phyloP scores from a whole-genome alignment of 805 yeast genomes.

The Metschnikowia hibisci region DNA sequence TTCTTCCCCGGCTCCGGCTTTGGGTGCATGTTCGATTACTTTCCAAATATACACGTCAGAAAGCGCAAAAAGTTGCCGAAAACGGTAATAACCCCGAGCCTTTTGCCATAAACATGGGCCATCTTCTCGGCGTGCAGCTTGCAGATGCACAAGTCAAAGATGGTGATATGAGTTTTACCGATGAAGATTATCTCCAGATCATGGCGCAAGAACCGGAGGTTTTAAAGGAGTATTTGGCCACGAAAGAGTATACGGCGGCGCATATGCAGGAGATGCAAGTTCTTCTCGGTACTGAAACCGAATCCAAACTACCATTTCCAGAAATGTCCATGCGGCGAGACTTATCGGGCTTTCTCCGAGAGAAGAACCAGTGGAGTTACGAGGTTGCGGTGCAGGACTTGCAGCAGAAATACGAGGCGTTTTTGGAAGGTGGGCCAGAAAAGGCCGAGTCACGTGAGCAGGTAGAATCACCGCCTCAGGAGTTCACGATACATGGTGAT shows the following conservation, averaged over 20 bases:
- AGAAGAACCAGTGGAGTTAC: not conserved
- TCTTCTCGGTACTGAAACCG: not conserved
- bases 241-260: slow-evolving; percentile 22
- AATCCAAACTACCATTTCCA: not conserved
- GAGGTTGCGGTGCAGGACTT: not conserved
- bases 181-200: slow-evolving; percentile 26
- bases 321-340: slow-evolving; percentile 2
- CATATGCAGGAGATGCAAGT: slow-evolving; percentile 24
- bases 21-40: slow-evolving; percentile 11
- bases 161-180: slow-evolving; percentile 8
- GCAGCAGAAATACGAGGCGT: not conserved
- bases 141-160: not conserved
- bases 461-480: not conserved
- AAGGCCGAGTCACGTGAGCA: not conserved
- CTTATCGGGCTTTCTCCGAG: not conserved
- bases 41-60: slow-evolving; percentile 24
- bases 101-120: not conserved
- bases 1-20: slow-evolving; percentile 13
- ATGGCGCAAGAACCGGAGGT: slow-evolving; percentile 21
- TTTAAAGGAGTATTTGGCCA: slow-evolving; percentile 24
- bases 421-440: not conserved
- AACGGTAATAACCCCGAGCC: slow-evolving; percentile 3
- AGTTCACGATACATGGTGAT: no score
- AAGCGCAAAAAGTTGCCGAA: slow-evolving; percentile 13
- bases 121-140: not conserved